Evolutionary conservation across 345 rosid genomes (phyloP).

Genomic region (Boechera retrofracta): DNA sequence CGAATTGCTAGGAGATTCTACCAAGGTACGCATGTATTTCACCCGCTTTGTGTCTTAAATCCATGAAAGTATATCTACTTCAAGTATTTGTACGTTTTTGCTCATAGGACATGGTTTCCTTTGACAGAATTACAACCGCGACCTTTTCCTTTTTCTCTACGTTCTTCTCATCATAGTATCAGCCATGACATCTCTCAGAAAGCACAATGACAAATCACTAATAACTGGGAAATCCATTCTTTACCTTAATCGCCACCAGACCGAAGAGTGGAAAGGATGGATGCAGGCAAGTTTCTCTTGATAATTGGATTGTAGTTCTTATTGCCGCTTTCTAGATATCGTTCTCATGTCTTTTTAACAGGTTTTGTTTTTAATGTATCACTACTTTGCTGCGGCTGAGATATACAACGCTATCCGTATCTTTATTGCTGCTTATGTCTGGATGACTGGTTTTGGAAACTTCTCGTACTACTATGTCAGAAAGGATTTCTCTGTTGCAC

Average conservation of each 20-base stretch:
- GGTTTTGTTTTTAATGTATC: constrained; percentile 97
- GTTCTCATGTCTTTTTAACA: constrained; percentile 43
- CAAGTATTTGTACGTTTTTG: constrained; percentile 10
- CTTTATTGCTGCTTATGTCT: constrained; percentile 97
- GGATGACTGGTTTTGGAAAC: constrained; percentile 99
- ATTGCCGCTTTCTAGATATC: constrained; percentile 2
- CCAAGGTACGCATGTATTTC: constrained; percentile 61
- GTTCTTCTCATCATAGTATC: constrained; percentile 85
- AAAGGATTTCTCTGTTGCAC: constrained; percentile 93
- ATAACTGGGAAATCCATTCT: constrained; percentile 78
- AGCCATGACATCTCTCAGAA: constrained; percentile 84
- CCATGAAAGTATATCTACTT: background rate
- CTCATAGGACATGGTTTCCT: constrained; percentile 37
- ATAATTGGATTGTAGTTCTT: constrained; percentile 1
- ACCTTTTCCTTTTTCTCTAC: constrained; percentile 90
- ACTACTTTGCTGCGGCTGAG: constrained; percentile 97
- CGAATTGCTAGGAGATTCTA: constrained; percentile 67
- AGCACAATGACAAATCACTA: constrained; percentile 77
- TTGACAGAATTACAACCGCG: constrained; percentile 90
- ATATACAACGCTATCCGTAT: constrained; percentile 92
- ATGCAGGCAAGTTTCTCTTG: constrained; percentile 84
- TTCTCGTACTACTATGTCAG: constrained; percentile 94
- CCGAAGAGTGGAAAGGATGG: constrained; percentile 99
- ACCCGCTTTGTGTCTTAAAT: background rate
- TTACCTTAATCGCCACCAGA: constrained; percentile 91